Conservation (phyloP, 2,329 filamentous ascomycete species). For the Ophiostoma australiae region DNA sequence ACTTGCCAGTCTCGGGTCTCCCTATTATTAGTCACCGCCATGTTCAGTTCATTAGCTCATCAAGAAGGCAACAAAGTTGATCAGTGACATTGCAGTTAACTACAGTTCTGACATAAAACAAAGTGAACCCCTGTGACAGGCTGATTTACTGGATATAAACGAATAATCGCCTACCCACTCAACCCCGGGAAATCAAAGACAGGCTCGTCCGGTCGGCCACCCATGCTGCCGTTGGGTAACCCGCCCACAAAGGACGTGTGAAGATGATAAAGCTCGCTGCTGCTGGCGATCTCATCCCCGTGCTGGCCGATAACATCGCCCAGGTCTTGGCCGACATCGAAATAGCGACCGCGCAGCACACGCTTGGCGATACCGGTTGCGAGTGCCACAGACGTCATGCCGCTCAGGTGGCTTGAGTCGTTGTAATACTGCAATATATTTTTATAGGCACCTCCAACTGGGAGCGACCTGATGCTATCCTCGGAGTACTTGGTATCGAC, state of each 20-base stretch:
- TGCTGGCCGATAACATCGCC: background rate
- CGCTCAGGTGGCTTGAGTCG: background rate
- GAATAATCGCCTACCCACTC: background rate
- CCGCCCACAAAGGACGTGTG: background rate
- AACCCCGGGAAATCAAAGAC: background rate
- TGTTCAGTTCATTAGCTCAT: background rate
- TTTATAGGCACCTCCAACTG: background rate
- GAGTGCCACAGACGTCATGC: background rate
- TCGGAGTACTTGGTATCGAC: constrained; percentile 23
- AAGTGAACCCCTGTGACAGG: background rate
- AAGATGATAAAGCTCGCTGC: background rate
- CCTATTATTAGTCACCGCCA: background rate
- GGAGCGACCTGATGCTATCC: background rate
- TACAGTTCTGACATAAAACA: background rate
- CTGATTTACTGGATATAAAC: background rate
- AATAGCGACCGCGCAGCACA: background rate
- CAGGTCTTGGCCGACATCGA: background rate
- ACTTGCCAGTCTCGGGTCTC: background rate
- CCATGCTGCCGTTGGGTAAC: background rate
- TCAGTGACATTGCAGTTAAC: background rate
- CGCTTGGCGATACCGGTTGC: background rate
- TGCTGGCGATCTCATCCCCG: background rate
- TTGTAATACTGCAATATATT: background rate
- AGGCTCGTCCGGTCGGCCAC: background rate
- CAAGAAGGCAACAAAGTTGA: background rate